Percentiles rank a stretch among this genome's conserved stretches.
Evolutionary conservation across 768 basidiomycete species (phyloP).

Genomic region (Calocera viscosa): DNA sequence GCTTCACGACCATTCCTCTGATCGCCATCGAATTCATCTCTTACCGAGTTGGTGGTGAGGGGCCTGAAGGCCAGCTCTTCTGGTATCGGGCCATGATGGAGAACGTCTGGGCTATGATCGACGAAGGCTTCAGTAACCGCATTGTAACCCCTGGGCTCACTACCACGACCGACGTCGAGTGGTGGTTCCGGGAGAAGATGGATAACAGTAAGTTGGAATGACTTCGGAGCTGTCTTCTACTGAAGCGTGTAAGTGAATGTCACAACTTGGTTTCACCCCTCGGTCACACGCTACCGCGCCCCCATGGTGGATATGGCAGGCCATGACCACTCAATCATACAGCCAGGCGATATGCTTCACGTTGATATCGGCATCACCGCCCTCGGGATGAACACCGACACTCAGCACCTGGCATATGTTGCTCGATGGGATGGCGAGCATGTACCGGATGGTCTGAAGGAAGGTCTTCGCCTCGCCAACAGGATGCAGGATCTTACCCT

Average conservation of each 20-base stretch:
- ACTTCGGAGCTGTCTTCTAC: neutral
- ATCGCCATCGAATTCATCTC: slow-evolving; percentile 40
- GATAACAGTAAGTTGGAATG: slow-evolving; percentile 19
- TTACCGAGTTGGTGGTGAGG: slow-evolving; percentile 27
- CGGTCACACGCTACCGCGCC: slow-evolving; percentile 37
- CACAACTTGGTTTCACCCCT: slow-evolving; percentile 43
- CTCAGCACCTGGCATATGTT: slow-evolving; percentile 46
- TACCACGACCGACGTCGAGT: slow-evolving; percentile 39
- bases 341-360: slow-evolving; percentile 41
- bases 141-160: slow-evolving; percentile 35
- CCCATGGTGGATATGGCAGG: slow-evolving; percentile 31
- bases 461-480: slow-evolving; percentile 37
- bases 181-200: slow-evolving; percentile 46
- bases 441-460: slow-evolving; percentile 34
- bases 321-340: slow-evolving; percentile 27
- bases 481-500: slow-evolving; percentile 42
- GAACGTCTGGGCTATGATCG: slow-evolving; percentile 40
- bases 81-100: slow-evolving; percentile 40
- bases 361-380: slow-evolving; percentile 45
- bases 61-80: slow-evolving; percentile 29
- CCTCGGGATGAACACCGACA: slow-evolving; percentile 44
- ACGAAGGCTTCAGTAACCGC: slow-evolving; percentile 40
- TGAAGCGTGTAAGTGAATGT: slow-evolving; percentile 26
- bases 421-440: slow-evolving; percentile 34
- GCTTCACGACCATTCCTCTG: slow-evolving; percentile 34